A percentile compares a stretch with the other conserved stretches of the same genome.
Conservation (phyloP, 345 rosid genomes). For the Arabidopsis arenosa region DNA sequence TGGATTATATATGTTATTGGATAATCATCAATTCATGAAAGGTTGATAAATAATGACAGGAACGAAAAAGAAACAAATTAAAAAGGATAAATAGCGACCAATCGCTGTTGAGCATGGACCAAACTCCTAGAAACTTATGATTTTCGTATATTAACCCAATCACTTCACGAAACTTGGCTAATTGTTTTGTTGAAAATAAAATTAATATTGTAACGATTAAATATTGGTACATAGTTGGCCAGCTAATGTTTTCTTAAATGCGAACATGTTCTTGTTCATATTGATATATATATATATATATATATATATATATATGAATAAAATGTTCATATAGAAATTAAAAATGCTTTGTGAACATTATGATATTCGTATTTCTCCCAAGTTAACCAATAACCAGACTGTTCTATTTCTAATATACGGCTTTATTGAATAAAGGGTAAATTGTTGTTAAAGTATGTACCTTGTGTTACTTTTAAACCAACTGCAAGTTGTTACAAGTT, state of each 20-base stretch:
- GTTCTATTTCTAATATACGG: neutral
- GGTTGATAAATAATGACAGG: constrained; percentile 23
- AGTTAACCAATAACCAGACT: neutral
- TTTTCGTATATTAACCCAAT: constrained; percentile 2
- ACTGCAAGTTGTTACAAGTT: constrained; percentile 28
- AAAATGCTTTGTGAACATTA: neutral
- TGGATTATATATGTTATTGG: no score
- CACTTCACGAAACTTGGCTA: constrained; percentile 21
- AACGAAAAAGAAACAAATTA: no score
- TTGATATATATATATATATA: no score
- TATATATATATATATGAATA: no score
- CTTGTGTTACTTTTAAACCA: constrained; percentile 4
- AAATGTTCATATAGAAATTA: no score
- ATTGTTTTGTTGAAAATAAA: constrained; percentile 11
- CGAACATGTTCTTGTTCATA: constrained; percentile 34
- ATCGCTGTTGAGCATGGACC: constrained; percentile 20
- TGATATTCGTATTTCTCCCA: neutral
- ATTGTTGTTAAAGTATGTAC: neutral
- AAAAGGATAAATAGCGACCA: constrained; percentile 13
- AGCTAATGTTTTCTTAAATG: constrained; percentile 39
- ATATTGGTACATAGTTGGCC: constrained; percentile 32
- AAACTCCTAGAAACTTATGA: neutral
- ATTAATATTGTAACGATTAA: constrained; percentile 4
- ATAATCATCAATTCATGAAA: constrained; percentile 8
- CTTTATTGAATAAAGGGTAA: neutral